Evolutionary conservation across 2,329 filamentous ascomycete species (phyloP).

Genomic region (Dendrostoma leiphaemia): DNA sequence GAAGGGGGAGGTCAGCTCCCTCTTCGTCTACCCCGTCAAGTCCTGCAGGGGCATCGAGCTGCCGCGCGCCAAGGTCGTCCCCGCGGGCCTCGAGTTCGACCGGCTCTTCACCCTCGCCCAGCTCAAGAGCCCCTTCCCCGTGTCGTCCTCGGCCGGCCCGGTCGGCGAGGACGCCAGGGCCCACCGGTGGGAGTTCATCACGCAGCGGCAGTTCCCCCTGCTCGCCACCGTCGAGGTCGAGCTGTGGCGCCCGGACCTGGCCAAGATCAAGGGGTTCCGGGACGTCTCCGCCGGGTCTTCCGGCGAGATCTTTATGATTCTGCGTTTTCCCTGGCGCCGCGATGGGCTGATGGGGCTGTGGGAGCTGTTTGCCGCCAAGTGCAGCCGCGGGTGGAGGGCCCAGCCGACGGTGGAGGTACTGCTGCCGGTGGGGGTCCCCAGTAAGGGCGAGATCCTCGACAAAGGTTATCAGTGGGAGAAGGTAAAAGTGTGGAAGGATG

Average conservation of each 20-base stretch:
- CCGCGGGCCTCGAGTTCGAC: slow-evolving; percentile 74
- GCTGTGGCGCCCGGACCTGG: slow-evolving; percentile 67
- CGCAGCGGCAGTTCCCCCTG: slow-evolving; percentile 65
- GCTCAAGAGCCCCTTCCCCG: slow-evolving; percentile 48
- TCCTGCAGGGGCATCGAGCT: slow-evolving; percentile 78
- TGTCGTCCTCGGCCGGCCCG: slow-evolving; percentile 27
- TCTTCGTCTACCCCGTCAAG: slow-evolving; percentile 82
- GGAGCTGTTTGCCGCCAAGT: slow-evolving; percentile 47
- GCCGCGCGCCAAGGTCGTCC: slow-evolving; percentile 58
- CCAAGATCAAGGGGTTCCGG: slow-evolving; percentile 48
- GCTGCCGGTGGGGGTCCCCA: slow-evolving; percentile 63
- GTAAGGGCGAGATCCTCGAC: slow-evolving; percentile 52
- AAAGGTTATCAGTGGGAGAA: slow-evolving; percentile 58
- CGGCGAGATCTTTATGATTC: slow-evolving; percentile 57
- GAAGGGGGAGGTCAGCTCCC: slow-evolving; percentile 48
- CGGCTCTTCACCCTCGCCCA: slow-evolving; percentile 82
- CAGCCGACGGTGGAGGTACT: slow-evolving; percentile 62
- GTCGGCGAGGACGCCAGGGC: slow-evolving; percentile 36
- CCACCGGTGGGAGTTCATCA: slow-evolving; percentile 68
- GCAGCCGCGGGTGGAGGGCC: slow-evolving; percentile 46
- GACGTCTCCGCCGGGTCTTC: slow-evolving; percentile 41
- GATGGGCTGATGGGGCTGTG: slow-evolving; percentile 45
- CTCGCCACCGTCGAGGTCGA: slow-evolving; percentile 69
- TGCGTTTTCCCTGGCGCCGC: slow-evolving; percentile 64
- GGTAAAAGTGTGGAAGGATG: slow-evolving; percentile 66